Base-by-base conservation (phyloP, 257 asterid species). In the Solanum chmielewskii region DNA sequence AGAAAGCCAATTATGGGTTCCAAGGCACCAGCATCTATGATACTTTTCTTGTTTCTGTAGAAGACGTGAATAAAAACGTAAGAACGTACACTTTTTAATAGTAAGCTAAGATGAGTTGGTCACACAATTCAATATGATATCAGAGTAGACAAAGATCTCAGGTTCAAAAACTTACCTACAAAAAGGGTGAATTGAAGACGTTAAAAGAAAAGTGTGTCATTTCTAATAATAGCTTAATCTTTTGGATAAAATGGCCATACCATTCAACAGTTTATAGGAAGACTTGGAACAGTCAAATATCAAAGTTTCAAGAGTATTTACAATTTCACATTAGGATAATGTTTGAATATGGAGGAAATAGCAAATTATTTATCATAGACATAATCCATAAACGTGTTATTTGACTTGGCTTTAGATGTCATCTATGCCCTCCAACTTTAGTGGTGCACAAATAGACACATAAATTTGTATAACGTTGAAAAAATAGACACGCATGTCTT, bases 1-100 rank as follows among this genome's bases (percentile, higher is more conserved):
- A 97, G 99, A 91, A 97, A 94, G 74, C 88, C 76, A 37, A 93
- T 90, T 9, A 97, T 93, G 2, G 99, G 98, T 66, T 93, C 91
- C 21, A 97, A 85, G 33, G 98, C 98, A 35, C 99, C 99, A 3
- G 99, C 95, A 3, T 91, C 92, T 12, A 97, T 90, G 87, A 95
- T 93, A 85, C 90, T 93, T 56, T 89, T 92, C 93, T 95, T 97
- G 89, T 97, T 96, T 73, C 99, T 96, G 98, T 88, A 83, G 42
- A 75, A 75, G 52, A 71, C 16, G 35, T 9, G 41, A 69, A 69
- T 9, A 35, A 71, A 35, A 33, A 18, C 21, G 12, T 35, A 71
- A 71, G 80, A 18, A 23, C 25, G 15, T 18, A 9, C 27, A 31
- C 45, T 14, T 33, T 33, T 71, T 33, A 18, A 35, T 71, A 9